A percentile compares a stretch with the other conserved stretches of the same genome.
Evolutionary conservation across 805 yeast species (phyloP).

Genomic region (Lipomyces mesembrius): DNA sequence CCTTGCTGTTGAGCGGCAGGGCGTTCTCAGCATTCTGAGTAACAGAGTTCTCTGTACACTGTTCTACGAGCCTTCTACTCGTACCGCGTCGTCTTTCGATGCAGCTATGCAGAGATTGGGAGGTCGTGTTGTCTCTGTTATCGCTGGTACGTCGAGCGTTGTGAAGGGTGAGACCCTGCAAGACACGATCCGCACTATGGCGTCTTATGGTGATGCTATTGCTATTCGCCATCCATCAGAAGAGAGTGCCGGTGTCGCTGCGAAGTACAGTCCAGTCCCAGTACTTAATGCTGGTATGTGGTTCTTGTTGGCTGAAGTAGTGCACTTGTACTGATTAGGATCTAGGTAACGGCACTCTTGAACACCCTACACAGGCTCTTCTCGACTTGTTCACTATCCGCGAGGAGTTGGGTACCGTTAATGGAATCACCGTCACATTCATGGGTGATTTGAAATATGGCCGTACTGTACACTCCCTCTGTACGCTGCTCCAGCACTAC

Average conservation of each 20-base stretch:
- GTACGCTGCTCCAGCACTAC: constrained; percentile 86
- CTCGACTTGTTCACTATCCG: constrained; percentile 96
- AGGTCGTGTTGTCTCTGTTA: constrained; percentile 90
- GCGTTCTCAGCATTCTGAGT: constrained; percentile 85
- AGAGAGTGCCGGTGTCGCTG: constrained; percentile 90
- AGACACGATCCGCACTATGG: constrained; percentile 93
- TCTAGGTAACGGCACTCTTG: constrained; percentile 81
- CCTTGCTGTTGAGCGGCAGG: constrained; percentile 93
- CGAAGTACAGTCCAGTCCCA: constrained; percentile 95
- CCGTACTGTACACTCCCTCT: constrained; percentile 96
- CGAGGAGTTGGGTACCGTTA: constrained; percentile 98
- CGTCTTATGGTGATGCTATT: constrained; percentile 95
- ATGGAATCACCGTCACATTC: constrained; percentile 95
- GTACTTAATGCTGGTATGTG: constrained; percentile 85
- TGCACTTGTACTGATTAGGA: not conserved
- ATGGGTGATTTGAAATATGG: constrained; percentile 99
- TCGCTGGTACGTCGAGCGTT: constrained; percentile 87
- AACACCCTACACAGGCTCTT: constrained; percentile 99
- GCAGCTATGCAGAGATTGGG: constrained; percentile 99
- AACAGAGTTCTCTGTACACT: constrained; percentile 92
- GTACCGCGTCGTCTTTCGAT: constrained; percentile 95
- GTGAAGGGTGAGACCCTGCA: constrained; percentile 98
- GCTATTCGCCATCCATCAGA: constrained; percentile 96
- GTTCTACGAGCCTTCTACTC: constrained; percentile 97
- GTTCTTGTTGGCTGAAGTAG: not conserved